Evolutionary conservation across 1,284 basidiomycete genomes (phyloP).

Genomic region (Amylostereum chailletii): DNA sequence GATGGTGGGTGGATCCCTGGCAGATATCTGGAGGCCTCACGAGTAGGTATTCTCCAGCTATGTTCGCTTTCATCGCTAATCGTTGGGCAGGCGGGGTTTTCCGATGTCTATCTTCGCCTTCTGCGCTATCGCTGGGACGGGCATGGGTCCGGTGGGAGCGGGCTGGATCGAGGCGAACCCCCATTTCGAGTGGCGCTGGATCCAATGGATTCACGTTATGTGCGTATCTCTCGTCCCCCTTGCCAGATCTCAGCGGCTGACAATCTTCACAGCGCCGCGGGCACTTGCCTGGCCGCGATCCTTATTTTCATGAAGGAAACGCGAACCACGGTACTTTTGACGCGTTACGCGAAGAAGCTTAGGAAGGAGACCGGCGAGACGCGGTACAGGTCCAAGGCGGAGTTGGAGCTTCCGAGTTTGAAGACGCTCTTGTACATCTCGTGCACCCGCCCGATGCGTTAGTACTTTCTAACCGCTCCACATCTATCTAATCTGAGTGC

Average conservation of each 20-base stretch:
- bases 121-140: slow-evolving; percentile 49
- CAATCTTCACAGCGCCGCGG: slow-evolving; percentile 29
- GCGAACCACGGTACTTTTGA: slow-evolving; percentile 53
- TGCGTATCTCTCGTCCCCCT: slow-evolving; percentile 18
- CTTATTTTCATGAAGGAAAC: slow-evolving; percentile 53
- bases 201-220: slow-evolving; percentile 74
- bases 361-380: slow-evolving; percentile 55
- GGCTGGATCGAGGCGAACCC: slow-evolving; percentile 65
- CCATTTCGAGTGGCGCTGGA: slow-evolving; percentile 68
- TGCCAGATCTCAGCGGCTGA: slow-evolving; percentile 1
- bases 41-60: slow-evolving; percentile 30
- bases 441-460: slow-evolving; percentile 62
- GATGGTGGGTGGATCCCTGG: slow-evolving; percentile 73
- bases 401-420: slow-evolving; percentile 52
- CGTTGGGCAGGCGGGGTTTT: slow-evolving; percentile 43
- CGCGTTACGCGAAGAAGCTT: slow-evolving; percentile 45
- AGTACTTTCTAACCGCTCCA: slow-evolving; percentile 15
- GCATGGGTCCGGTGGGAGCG: slow-evolving; percentile 56
- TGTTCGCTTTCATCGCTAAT: neutral
- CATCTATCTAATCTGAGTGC: neutral
- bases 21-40: slow-evolving; percentile 57
- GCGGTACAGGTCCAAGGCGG: slow-evolving; percentile 52
- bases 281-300: slow-evolving; percentile 32
- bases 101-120: slow-evolving; percentile 66
- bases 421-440: slow-evolving; percentile 52